Evolutionary conservation across 257 asterid genomes (phyloP).

Genomic region (Nicotiana tomentosiformis): DNA sequence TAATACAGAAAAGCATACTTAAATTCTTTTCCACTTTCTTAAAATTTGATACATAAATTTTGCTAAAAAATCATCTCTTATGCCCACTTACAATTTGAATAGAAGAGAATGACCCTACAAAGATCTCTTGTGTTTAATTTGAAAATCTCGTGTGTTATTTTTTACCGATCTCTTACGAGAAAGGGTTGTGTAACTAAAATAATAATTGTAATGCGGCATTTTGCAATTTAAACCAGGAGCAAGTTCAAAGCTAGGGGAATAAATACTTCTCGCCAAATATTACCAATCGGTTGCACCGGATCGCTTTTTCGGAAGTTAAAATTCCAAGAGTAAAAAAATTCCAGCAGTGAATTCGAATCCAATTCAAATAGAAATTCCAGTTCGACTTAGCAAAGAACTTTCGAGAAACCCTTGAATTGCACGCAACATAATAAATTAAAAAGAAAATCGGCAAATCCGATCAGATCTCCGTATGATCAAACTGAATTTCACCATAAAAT

Average conservation of each 20-base stretch:
- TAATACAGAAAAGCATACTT: neutral
- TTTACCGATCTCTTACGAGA: too few relatives aligned
- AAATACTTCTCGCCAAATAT: neutral
- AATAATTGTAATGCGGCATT: too few relatives aligned
- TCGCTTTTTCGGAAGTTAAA: neutral
- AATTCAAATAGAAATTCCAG: neutral
- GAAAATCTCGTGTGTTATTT: too few relatives aligned
- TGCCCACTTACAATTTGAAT: too few relatives aligned
- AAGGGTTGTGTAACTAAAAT: too few relatives aligned
- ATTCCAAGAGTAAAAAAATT: neutral
- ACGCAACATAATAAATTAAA: neutral
- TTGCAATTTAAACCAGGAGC: neutral
- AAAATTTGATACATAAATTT: neutral
- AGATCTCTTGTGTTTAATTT: too few relatives aligned
- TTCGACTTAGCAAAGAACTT: neutral
- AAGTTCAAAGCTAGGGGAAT: neutral
- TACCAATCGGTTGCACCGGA: neutral
- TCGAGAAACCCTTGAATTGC: neutral
- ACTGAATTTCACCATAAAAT: neutral
- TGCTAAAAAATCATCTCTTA: too few relatives aligned
- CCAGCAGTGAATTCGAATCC: neutral
- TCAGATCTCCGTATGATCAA: conserved; percentile 13
- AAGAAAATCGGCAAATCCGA: neutral
- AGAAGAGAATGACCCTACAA: too few relatives aligned
- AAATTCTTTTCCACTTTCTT: neutral